phyloP scores from a whole-genome alignment of 331 rosid genomes.

The Spiraea crenata region DNA sequence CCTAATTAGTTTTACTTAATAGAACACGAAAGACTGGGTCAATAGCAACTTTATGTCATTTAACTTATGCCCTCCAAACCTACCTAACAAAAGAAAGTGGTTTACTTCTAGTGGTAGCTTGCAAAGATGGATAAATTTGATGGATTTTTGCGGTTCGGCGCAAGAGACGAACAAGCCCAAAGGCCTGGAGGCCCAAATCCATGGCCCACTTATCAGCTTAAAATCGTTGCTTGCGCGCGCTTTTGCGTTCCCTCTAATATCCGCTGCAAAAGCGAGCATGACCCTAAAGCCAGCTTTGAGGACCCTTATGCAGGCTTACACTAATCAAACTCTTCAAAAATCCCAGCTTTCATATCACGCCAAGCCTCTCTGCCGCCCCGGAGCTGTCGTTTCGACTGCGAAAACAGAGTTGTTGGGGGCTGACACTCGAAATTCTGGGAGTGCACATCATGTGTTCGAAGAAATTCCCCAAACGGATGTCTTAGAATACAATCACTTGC shows the following conservation, averaged over 20 bases:
- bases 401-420: too few species aligned
- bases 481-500: conserved; percentile 33
- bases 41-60: not conserved
- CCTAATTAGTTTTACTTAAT: not conserved
- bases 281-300: conserved; percentile 22
- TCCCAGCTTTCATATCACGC: conserved; percentile 18
- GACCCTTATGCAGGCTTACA: conserved; percentile 26
- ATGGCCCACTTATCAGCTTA: not conserved
- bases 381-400: not conserved
- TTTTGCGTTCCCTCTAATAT: not conserved
- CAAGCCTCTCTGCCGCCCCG: not conserved
- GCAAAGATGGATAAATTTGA: too few species aligned
- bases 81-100: not conserved
- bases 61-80: not conserved
- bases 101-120: too few species aligned
- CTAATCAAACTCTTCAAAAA: conserved; percentile 20
- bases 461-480: conserved; percentile 34
- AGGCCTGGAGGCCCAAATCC: too few species aligned
- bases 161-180: too few species aligned
- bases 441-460: conserved; percentile 52
- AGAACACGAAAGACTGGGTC: not conserved
- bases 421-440: not conserved
- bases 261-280: conserved; percentile 26
- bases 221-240: not conserved
- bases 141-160: too few species aligned